phyloP scores from a whole-genome alignment of 1,284 basidiomycete species.

The Tausonia pullulans region DNA sequence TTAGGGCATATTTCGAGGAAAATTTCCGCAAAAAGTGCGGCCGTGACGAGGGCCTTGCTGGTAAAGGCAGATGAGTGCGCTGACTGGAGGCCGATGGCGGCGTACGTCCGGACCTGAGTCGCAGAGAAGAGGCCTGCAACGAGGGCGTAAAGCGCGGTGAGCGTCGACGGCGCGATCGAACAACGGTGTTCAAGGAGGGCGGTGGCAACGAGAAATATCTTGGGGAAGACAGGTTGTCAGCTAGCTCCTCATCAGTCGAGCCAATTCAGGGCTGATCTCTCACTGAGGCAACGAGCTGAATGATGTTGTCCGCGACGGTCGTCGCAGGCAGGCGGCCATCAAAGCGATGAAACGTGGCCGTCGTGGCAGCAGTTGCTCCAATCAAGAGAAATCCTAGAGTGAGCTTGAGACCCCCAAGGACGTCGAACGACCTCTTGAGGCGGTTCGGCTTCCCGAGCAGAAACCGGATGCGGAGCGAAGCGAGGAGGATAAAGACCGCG shows the following conservation, averaged over 20 bases:
- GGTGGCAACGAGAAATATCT: slow-evolving; percentile 1
- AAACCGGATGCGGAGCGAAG: background rate
- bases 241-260: background rate
- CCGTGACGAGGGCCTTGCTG: background rate
- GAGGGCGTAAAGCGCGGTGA: background rate
- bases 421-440: background rate
- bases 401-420: background rate
- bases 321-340: background rate
- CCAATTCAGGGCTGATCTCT: background rate
- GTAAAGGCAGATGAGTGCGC: background rate
- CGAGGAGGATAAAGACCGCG: slow-evolving; percentile 2
- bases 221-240: background rate
- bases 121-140: background rate
- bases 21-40: background rate
- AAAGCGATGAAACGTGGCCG: background rate
- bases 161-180: slow-evolving; percentile 1
- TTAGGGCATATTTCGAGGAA: slow-evolving; percentile 3
- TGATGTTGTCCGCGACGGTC: background rate
- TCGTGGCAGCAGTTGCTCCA: background rate
- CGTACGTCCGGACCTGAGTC: slow-evolving; percentile 5
- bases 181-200: background rate
- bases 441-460: background rate
- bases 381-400: background rate
- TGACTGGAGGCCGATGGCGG: background rate
- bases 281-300: background rate